phyloP scores from a whole-genome alignment of 2,329 filamentous ascomycete genomes.

The Ceratocystis huliohia region DNA sequence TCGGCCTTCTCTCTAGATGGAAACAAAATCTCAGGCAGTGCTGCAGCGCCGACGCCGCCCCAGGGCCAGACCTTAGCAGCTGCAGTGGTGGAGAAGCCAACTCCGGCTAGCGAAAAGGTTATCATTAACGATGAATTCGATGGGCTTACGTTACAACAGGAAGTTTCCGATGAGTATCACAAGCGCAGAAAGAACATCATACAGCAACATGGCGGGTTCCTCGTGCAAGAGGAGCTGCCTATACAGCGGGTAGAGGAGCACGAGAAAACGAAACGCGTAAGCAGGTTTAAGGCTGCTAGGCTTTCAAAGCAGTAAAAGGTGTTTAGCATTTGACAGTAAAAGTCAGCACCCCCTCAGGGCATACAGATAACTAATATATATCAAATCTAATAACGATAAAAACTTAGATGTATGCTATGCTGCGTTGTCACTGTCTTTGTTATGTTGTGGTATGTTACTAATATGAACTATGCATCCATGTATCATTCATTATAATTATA shows the following conservation, averaged over 20 bases:
- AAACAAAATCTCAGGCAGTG: conserved; percentile 30
- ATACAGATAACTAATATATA: too few species aligned
- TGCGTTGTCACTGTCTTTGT: too few species aligned
- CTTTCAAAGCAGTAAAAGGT: conserved; percentile 38
- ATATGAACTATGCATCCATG: too few species aligned
- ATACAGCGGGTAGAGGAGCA: conserved; percentile 56
- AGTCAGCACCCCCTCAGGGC: too few species aligned
- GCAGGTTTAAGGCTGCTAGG: conserved; percentile 61
- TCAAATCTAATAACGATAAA: too few species aligned
- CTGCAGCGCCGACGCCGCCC: conserved; percentile 28
- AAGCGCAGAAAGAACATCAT: conserved; percentile 72
- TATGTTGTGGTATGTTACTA: too few species aligned
- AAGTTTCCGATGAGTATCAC: conserved; percentile 74
- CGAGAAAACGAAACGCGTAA: conserved; percentile 51
- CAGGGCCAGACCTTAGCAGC: conserved; percentile 46
- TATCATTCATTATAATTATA: background rate
- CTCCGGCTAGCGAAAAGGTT: conserved; percentile 22
- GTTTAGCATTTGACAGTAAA: too few species aligned
- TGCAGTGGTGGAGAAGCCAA: conserved; percentile 43
- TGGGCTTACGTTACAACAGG: conserved; percentile 54
- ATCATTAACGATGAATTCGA: conserved; percentile 30
- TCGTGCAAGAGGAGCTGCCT: conserved; percentile 54
- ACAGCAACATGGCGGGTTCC: conserved; percentile 68
- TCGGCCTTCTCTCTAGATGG: conserved; percentile 14
- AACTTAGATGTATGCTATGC: too few species aligned